Base-by-base conservation (phyloP, 805 yeast genomes). In the Jamesozyma piceae region DNA sequence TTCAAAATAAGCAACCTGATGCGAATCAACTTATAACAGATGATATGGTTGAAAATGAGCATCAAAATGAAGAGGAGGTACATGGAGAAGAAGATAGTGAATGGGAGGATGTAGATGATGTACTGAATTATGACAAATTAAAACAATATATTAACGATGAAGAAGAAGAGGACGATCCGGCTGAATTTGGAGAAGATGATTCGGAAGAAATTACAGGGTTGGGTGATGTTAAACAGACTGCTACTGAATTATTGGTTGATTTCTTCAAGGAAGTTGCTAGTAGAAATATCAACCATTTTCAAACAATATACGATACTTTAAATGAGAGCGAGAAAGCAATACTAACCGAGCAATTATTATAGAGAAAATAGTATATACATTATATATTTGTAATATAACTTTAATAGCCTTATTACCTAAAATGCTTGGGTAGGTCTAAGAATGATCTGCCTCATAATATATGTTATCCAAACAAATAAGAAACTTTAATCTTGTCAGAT, bases 41-140 rank as follows among this genome's bases (percentile, higher is more conserved):
- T 19, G 70, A 68, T 39, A 56, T 52, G 18, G 28, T 4, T 6
- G 29, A 13, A 5, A 10, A 11, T 17, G 14, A 46, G 59, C 33
- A 58, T 5, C 9, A 28, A 26, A 17, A 35, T 8, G 10, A n/a
- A 26, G 38, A 38, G 9, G 44, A 35, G 14, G 32, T 38, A 18
- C 49, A 46, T 3, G 45, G 46, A 10, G 30, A 46, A 17, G 71
- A 54, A 2, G 72, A 64, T 8, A 80, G 68, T 19, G 87, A 73
- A 1, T 82, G 92, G 89, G 92, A 84, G 52, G 92, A 82, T 51
- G 65, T 80, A 46, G 87, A 81, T 14, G 84, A 78, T 35, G 83
- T 80, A 1, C 75, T 83, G 3, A 74, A 76, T 38, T 81, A 70
- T 54, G 83, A 78, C 20, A 80, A 78, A 45, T 57, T 83, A 41